A percentile compares a stretch with the other conserved stretches of the same genome.
phyloP scores from a whole-genome alignment of 1,284 basidiomycete genomes.

The Cystobasidiaceae sp. region DNA sequence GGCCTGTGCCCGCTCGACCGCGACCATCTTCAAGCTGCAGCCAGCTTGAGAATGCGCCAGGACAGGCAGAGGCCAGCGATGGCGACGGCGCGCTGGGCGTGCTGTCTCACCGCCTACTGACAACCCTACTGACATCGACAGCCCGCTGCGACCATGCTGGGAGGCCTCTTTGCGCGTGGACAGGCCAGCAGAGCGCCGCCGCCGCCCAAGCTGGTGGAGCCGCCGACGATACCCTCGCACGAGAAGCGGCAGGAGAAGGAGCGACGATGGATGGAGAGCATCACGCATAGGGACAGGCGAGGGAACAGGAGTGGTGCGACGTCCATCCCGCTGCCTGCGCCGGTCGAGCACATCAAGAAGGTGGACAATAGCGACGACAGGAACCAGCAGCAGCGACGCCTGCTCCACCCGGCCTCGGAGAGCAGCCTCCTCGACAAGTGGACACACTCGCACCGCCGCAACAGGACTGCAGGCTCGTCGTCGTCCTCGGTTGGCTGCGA shows the following conservation, averaged over 20 bases:
- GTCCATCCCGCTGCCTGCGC: not conserved
- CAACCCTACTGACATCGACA: too few species aligned
- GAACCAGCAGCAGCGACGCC: too few species aligned
- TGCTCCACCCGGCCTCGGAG: not conserved
- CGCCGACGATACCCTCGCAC: constrained; percentile 1
- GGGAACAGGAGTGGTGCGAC: not conserved
- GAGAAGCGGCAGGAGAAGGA: constrained; percentile 31
- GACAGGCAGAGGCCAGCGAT: too few species aligned
- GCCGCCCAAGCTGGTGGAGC: constrained; percentile 1
- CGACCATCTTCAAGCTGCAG: too few species aligned
- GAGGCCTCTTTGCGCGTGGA: not conserved
- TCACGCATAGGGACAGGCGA: not conserved
- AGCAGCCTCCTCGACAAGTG: not conserved
- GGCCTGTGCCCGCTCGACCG: too few species aligned
- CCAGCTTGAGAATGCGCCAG: too few species aligned
- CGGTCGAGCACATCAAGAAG: not conserved
- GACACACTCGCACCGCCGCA: not conserved
- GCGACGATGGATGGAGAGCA: constrained; percentile 15
- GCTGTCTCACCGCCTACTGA: too few species aligned
- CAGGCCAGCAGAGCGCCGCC: not conserved
- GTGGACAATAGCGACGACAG: not conserved
- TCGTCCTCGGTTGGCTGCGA: too few species aligned
- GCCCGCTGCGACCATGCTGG: too few species aligned
- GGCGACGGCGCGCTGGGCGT: too few species aligned
- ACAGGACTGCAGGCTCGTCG: not conserved